Evolutionary conservation across 2,329 filamentous ascomycete genomes (phyloP), one percentile per base, ranked within the genome.

Genomic region (Xylariaceae sp.): DNA sequence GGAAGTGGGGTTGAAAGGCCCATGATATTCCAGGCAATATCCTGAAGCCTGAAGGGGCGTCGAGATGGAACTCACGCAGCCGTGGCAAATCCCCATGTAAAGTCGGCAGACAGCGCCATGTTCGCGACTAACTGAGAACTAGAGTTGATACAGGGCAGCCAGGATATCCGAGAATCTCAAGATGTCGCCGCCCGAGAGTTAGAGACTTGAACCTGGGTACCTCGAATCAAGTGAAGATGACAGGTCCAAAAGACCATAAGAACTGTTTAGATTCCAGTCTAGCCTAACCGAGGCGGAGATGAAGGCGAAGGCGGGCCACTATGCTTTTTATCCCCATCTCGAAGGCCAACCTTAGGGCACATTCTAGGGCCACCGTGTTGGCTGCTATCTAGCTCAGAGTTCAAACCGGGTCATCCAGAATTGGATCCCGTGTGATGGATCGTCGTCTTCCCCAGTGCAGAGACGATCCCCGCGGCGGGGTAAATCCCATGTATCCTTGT

Each of bases 51-150:
- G 6, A 26, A 35, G 35, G 12, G 27, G 34, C 11, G 12, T 19
- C 11, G 42, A 7, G 51, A 40, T 11, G 53, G 32, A 44, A 68
- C 79, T 69, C 73, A 87, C 85, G 83, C 78, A 59, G 88, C 88
- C 40, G 88, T 91, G 65, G 88, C 88, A 72, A 89, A 91, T 51
- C 88, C 88, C 87, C 87, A 91, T 57, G 83, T 73, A 71, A 91
- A 90, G 70, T 89, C 85, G 53, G 79, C 77, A 40, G 84, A 84
- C 53, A 89, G 76, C 67, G 77, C 76, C 78, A 82, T 82, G 64
- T 59, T 72, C 64, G 43, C 53, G 30, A 54, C 53, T 27, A 54
- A 42, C 55, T 19, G 52, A 32, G 43, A 51, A 54, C 50, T 49
- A 64, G 50, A 64, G 53, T 42, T 55, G 53, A 35, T 29, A 11